phyloP scores from a whole-genome alignment of 2,329 filamentous ascomycete species.

The Aspergillus niger region DNA sequence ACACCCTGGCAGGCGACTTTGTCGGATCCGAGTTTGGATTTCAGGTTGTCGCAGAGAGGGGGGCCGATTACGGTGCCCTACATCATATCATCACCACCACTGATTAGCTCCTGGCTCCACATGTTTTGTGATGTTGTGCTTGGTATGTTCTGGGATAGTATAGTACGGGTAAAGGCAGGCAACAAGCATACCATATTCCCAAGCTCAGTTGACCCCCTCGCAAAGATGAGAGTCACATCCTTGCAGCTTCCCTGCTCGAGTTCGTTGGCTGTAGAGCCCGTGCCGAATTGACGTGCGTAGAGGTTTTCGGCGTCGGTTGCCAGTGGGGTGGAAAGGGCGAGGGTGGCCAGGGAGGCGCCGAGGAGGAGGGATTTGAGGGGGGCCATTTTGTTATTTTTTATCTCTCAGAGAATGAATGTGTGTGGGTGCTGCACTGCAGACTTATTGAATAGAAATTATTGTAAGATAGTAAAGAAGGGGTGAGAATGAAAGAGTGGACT shows the following conservation, averaged over 20 bases:
- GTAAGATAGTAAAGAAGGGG: not conserved
- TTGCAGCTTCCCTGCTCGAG: slow-evolving; percentile 40
- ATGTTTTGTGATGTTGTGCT: no score
- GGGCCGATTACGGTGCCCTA: slow-evolving; percentile 36
- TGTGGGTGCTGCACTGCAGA: not conserved
- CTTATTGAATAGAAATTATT: not conserved
- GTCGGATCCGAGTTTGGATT: slow-evolving; percentile 24
- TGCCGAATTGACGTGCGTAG: slow-evolving; percentile 14
- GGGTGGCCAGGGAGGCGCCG: slow-evolving; percentile 12
- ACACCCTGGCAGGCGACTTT: slow-evolving; percentile 48
- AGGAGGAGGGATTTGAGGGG: slow-evolving; percentile 18
- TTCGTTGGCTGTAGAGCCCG: slow-evolving; percentile 35
- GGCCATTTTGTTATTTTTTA: slow-evolving; percentile 12
- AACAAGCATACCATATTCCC: slow-evolving; percentile 39
- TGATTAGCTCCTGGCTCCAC: not conserved
- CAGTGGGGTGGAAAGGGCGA: slow-evolving; percentile 18
- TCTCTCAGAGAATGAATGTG: not conserved
- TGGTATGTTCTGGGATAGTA: no score
- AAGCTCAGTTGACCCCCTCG: slow-evolving; percentile 43
- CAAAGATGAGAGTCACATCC: slow-evolving; percentile 44
- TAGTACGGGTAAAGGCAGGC: not conserved
- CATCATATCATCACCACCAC: not conserved
- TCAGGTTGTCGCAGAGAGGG: slow-evolving; percentile 30
- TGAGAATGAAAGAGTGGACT: not conserved
- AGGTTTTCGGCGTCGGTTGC: slow-evolving; percentile 7